Evolutionary conservation across 371 early-diverging fungal species (phyloP), one percentile per base, ranked within the genome.

Genomic region (Rhizopus microsporus): DNA sequence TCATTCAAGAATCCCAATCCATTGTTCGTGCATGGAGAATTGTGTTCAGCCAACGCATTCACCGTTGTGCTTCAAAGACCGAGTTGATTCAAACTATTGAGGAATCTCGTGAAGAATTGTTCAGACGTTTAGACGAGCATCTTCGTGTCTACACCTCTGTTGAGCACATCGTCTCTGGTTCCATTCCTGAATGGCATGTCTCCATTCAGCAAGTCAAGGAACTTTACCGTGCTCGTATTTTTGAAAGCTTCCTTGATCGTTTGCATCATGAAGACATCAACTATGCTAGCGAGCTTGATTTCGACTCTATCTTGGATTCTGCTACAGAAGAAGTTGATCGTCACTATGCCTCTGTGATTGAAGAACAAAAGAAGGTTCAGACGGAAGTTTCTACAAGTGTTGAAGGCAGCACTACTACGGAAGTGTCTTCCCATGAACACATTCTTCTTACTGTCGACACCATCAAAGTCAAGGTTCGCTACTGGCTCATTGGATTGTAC

Each of bases 21-120:
- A 67, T 75, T 31, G 49, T 71, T 10, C 72, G 67, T 54, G 67
- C 75, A 17, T 75, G 75, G 75, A 67, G 63, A 16, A 67, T 75
- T 35, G 57, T 56, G 17, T 75, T 75, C 50, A 67, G 53, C 29
- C 69, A 57, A 12, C 67, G 69, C 23, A 47, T 71, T 46, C 63
- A 59, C 16, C 69, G 59, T 42, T 68, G 65, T 54, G 67, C 67
- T 46, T 60, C 72, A 4, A 68, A 71, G 46, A 44, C 49, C n/a
- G 64, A 71, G 17, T 40, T 62, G 4, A 38, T 68, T 6, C 43
- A 57, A 33, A 60, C 57, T 0, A 67, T 74, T 46, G 67, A 71
- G 16, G 67, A 71, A 34, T 66, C 63, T 45, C 75, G 71, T 23
- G 59, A 60, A 15, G 60, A 63, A 8, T 58, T 74, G 17, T 66